Base-by-base conservation (phyloP, 495 filamentous ascomycete species). In the Aspergillus steynii region DNA sequence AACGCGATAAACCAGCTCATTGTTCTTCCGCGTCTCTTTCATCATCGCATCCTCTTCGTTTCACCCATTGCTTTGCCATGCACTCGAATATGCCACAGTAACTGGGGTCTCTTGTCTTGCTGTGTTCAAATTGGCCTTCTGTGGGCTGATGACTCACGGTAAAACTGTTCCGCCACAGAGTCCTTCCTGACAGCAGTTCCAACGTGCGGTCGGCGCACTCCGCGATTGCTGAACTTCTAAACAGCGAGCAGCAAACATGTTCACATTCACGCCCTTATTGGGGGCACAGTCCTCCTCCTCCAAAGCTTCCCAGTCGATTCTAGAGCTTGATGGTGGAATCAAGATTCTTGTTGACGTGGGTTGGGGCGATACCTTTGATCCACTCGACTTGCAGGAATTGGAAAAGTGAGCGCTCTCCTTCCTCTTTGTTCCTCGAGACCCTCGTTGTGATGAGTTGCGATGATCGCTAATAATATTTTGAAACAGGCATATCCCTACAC, bases 291-390 rank as follows among this genome's bases (percentile, higher is more conserved):
- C 91, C 6, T 73, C 74, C 12, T 83, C 86, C 50, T 96, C 91
- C 7, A 81, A 85, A 47, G 95, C 96, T 42, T 95, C 91, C 59
- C 94, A 97, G 72, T 98, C 96, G 12, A 84, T 99, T 8, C 79
- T 99, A 50, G 96, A 98, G 79, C 87, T 99, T 51, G 95, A 98
- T 80, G 93, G 94, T 50, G 95, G 94, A 37, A 88, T 98, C 73
- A 98, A 98, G 73, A 88, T 98, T 29, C 81, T 98, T 15, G 84
- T 98, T 14, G 94, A 97, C 70, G 91, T 97, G 37, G 95, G 95
- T 59, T 99, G 95, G 95, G 93, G 98, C 69, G 90, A 93, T 70
- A 80, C 83, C 20, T 97, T 99, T 68, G 90, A 96, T 68, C 83
- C 85, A 20, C 82, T 81, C 58, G 88, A 92, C 78, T 81, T 99